Conservation (phyloP, 2,329 filamentous ascomycete species). For the Basipetospora chlamydospora region DNA sequence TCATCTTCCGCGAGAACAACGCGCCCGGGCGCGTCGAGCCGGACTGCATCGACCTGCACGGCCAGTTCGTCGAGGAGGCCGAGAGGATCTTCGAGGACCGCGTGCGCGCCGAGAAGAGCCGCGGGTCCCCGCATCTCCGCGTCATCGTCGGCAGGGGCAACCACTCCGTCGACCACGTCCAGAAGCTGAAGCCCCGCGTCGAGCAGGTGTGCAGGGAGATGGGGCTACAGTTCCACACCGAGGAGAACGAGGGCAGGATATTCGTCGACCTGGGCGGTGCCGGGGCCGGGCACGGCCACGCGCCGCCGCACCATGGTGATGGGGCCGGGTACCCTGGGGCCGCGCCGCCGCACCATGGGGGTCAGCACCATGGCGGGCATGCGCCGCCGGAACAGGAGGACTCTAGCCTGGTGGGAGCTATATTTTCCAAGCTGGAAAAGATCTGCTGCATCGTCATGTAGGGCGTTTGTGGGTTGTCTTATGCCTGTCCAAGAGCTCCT, state of each 20-base stretch:
- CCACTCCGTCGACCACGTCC: conserved; percentile 66
- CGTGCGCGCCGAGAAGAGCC: conserved; percentile 60
- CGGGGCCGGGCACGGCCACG: conserved; percentile 24
- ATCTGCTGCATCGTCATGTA: conserved; percentile 66
- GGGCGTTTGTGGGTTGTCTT: too few species aligned
- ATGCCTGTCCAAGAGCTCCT: too few species aligned
- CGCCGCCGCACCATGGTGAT: conserved; percentile 30
- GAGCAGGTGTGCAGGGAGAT: conserved; percentile 75
- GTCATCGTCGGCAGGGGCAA: conserved; percentile 95
- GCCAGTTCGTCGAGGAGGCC: conserved; percentile 80
- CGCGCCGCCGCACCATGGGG: conserved; percentile 9
- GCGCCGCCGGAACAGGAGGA: conserved; percentile 32
- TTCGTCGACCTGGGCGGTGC: conserved; percentile 76
- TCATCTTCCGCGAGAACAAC: conserved; percentile 94
- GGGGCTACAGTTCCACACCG: conserved; percentile 68
- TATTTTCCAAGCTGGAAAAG: conserved; percentile 41
- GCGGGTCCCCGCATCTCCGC: conserved; percentile 71
- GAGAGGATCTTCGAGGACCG: conserved; percentile 78
- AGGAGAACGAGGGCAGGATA: conserved; percentile 80
- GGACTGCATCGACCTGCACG: conserved; percentile 89
- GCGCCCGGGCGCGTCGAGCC: conserved; percentile 54
- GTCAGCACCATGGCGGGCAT: conserved; percentile 25
- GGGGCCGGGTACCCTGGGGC: too few species aligned
- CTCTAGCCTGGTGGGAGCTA: conserved; percentile 1
- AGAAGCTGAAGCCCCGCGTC: conserved; percentile 92